Conservation (phyloP, 495 filamentous ascomycete genomes). For the Xylaria sp. region DNA sequence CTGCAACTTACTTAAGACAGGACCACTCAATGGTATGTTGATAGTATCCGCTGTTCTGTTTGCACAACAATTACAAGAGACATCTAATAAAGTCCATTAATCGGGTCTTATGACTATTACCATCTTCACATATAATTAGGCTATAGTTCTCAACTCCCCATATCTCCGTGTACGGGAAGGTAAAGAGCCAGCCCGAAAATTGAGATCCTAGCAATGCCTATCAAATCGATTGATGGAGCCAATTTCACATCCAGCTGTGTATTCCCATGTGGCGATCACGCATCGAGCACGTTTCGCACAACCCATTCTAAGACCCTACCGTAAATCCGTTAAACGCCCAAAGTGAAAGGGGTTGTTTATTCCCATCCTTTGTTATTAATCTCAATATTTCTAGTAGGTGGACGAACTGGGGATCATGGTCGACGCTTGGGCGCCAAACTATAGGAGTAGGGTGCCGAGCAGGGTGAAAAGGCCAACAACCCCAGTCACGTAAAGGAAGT, state of each 20-base stretch:
- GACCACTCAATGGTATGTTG: no score
- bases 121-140: conserved; percentile 12
- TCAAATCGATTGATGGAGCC: conserved; percentile 21
- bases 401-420: background rate
- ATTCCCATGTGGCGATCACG: conserved; percentile 4
- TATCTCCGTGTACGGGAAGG: conserved; percentile 6
- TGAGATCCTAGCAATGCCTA: conserved; percentile 22
- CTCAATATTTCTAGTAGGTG: conserved; percentile 4
- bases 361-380: conserved; percentile 16
- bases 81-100: background rate
- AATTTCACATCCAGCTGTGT: conserved; percentile 26
- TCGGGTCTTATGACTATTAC: background rate
- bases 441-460: conserved; percentile 70
- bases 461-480: conserved; percentile 66
- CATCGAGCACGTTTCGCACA: conserved; percentile 3
- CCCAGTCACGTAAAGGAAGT: conserved; percentile 60
- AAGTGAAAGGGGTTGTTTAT: background rate
- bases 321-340: conserved; percentile 12
- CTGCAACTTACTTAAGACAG: background rate
- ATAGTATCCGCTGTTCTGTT: background rate
- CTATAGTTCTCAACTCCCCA: conserved; percentile 11
- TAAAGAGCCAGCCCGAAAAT: conserved; percentile 14
- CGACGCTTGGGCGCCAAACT: conserved; percentile 25
- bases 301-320: conserved; percentile 5
- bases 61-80: background rate